A percentile compares a stretch with the other conserved stretches of the same genome.
phyloP scores from a whole-genome alignment of 768 basidiomycete genomes.

The Phanerochaete carnosa region DNA sequence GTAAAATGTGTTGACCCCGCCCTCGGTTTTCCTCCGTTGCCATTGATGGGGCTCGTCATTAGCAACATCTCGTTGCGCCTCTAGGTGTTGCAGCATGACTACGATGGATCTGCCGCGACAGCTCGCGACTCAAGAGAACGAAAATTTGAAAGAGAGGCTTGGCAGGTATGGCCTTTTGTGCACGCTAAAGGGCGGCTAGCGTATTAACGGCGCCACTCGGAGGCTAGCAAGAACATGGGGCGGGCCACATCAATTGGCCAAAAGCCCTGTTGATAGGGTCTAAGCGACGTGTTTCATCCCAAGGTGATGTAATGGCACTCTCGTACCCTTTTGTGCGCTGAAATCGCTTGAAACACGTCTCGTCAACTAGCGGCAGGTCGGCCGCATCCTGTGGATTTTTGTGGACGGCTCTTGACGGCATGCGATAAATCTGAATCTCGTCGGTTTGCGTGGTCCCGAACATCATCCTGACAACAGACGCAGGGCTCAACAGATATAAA shows the following conservation, averaged over 20 bases:
- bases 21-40: background rate
- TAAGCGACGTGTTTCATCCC: conserved; percentile 14
- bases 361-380: conserved; percentile 7
- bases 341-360: conserved; percentile 8
- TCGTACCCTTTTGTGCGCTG: conserved; percentile 5
- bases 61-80: background rate
- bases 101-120: background rate
- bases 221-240: conserved; percentile 1
- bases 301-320: conserved; percentile 13
- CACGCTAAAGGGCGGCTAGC: background rate
- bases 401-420: background rate
- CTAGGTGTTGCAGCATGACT: background rate
- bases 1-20: background rate
- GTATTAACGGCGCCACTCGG: conserved; percentile 5
- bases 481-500: conserved; percentile 3
- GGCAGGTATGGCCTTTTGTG: background rate
- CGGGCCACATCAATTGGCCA: conserved; percentile 9
- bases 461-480: background rate
- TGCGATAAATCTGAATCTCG: background rate
- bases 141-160: conserved; percentile 1
- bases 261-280: conserved; percentile 5
- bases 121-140: background rate
- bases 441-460: conserved; percentile 2
- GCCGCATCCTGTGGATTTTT: background rate
- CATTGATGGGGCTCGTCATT: background rate